Evolutionary conservation across 75 land plant genomes (phyloP), one percentile per base, ranked within the genome.

Genomic region (Selaginella moellendorffii): DNA sequence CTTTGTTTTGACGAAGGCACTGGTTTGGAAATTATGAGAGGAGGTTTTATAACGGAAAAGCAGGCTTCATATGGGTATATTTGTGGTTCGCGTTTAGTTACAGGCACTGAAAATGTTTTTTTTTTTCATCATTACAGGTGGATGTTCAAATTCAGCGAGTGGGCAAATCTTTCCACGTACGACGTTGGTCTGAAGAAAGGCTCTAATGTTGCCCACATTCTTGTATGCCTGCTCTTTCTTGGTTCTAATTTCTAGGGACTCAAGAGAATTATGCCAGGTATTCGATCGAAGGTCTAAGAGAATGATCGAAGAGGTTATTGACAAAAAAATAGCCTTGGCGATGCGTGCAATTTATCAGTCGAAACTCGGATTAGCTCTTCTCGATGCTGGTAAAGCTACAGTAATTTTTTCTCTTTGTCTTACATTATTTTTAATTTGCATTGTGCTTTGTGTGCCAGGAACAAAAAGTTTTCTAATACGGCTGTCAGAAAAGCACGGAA

Each of bases 1-100:
- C 67, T 88, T 9, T 92, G 97, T 68, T 92, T 92, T 77, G 90
- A 92, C 70, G 97, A 92, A 68, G 97, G 97, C 65, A 88, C 96
- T 67, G 97, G 97, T 60, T 79, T 76, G 64, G 82, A 88, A 63
- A 72, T 81, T 56, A 92, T 92, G 97, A 85, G 86, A 24, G 97
- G 97, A 24, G 97, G 97, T 19, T 88, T 92, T 56, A 66, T 92
- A 63, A 92, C 97, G 27, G 97, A 92, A 56, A 83, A 80, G 67
- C 83, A 92, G 67, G 97, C 97, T 68, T 76, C 97, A 24, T 79
- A 85, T 72, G 97, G 96, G 96, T 92, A 67, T 36, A 14, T 14
- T 36, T 14, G n/a, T n/a, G n/a, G n/a, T n/a, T n/a, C n/a, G n/a
- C n/a, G n/a, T n/a, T n/a, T n/a, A n/a, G n/a, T n/a, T n/a, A n/a